Percentiles rank a stretch among this genome's conserved stretches.
phyloP scores from a whole-genome alignment of 2,329 filamentous ascomycete species.

The Curvularia sp. region DNA sequence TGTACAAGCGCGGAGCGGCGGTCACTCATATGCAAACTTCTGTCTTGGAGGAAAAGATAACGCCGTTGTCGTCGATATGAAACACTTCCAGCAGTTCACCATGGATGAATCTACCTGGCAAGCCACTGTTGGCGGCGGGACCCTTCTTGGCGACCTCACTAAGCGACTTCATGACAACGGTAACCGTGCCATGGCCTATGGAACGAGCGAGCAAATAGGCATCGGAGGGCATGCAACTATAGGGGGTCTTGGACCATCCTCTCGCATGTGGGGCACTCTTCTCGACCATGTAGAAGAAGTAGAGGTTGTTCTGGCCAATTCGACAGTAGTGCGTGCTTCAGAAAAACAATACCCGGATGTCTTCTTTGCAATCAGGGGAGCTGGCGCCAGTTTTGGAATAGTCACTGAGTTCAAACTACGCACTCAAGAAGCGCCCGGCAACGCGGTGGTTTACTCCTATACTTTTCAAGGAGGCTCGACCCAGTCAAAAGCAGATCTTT shows the following conservation, averaged over 20 bases:
- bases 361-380: constrained; percentile 54
- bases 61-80: constrained; percentile 59
- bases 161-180: constrained; percentile 46
- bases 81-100: constrained; percentile 57
- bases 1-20: constrained; percentile 69
- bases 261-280: constrained; percentile 45
- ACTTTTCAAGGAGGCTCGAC: constrained; percentile 37
- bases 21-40: constrained; percentile 67
- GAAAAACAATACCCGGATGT: constrained; percentile 49
- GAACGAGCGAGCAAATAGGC: constrained; percentile 50
- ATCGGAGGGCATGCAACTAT: constrained; percentile 50
- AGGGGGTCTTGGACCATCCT: constrained; percentile 45
- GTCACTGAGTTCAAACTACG: constrained; percentile 52
- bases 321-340: constrained; percentile 50
- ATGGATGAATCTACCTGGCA: constrained; percentile 54
- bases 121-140: constrained; percentile 59
- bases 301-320: constrained; percentile 52
- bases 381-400: constrained; percentile 54
- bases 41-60: constrained; percentile 57
- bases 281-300: constrained; percentile 48
- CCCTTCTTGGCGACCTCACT: constrained; percentile 55
- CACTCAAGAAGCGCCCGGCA: constrained; percentile 44
- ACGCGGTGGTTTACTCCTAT: constrained; percentile 46
- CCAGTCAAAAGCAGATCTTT: constrained; percentile 36
- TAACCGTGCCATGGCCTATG: constrained; percentile 57